Evolutionary conservation across 1,284 basidiomycete species (phyloP).

Genomic region (Cutaneotrichosporon mucoides): DNA sequence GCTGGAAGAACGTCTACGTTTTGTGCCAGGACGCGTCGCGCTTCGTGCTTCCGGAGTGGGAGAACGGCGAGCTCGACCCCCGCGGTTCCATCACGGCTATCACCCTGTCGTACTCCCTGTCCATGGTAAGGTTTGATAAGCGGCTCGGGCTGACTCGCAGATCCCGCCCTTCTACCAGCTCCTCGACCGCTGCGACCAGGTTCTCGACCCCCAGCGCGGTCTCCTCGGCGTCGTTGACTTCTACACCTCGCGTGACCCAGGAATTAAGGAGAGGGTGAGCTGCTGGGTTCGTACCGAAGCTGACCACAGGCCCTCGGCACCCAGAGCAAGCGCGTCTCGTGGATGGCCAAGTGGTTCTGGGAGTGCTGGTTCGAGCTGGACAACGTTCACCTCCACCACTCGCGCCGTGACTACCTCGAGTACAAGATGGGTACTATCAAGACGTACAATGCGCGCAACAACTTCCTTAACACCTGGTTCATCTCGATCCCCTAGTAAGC

Average conservation of each 20-base stretch:
- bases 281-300: neutral
- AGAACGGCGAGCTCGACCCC: constrained; percentile 53
- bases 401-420: constrained; percentile 69
- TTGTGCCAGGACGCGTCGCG: constrained; percentile 70
- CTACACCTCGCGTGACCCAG: constrained; percentile 64
- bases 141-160: no score
- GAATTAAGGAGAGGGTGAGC: constrained; percentile 53
- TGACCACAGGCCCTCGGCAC: constrained; percentile 60
- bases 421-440: constrained; percentile 75
- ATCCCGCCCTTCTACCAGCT: constrained; percentile 68
- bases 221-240: constrained; percentile 73
- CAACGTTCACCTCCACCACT: constrained; percentile 67
- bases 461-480: constrained; percentile 65
- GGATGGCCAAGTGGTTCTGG: constrained; percentile 77
- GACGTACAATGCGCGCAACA: constrained; percentile 68
- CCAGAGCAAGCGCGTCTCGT: constrained; percentile 63
- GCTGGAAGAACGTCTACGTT: constrained; percentile 71
- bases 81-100: constrained; percentile 60
- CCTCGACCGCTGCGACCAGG: constrained; percentile 65
- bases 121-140: constrained; percentile 61
- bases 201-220: constrained; percentile 63
- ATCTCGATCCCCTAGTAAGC: constrained; percentile 58
- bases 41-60: constrained; percentile 64
- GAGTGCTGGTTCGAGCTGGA: constrained; percentile 77
- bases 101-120: constrained; percentile 68